A percentile compares a stretch with the other conserved stretches of the same genome.
Conservation (phyloP, 2,329 filamentous ascomycete species). For the Aspergillus novofumigatus region DNA sequence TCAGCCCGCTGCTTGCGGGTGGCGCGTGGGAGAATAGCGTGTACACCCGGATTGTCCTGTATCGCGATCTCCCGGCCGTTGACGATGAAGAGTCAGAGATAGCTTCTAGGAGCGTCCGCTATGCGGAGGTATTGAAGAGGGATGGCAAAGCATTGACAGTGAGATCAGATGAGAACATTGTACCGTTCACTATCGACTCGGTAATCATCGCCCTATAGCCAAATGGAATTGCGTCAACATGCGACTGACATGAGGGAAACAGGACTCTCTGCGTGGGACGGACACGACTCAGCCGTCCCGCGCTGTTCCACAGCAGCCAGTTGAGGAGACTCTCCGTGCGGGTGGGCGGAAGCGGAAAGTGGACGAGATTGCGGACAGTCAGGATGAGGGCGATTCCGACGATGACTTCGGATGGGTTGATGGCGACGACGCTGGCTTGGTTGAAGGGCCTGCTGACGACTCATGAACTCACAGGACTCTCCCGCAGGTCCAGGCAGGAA, state of each 20-base stretch:
- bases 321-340: constrained; percentile 5
- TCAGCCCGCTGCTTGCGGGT: constrained; percentile 72
- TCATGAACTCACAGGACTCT: background rate
- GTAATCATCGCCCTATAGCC: constrained; percentile 21
- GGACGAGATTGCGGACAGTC: constrained; percentile 42
- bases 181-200: constrained; percentile 38
- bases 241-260: background rate
- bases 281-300: constrained; percentile 3
- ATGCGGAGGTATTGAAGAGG: constrained; percentile 63
- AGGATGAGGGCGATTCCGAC: constrained; percentile 38
- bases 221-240: background rate
- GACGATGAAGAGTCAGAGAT: constrained; percentile 31
- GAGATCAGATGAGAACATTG: constrained; percentile 27
- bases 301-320: constrained; percentile 4
- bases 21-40: constrained; percentile 77
- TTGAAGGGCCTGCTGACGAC: constrained; percentile 1
- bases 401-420: constrained; percentile 28
- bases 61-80: constrained; percentile 64
- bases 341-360: constrained; percentile 40
- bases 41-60: constrained; percentile 69
- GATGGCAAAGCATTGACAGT: constrained; percentile 47
- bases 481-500: background rate
- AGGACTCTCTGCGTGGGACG: constrained; percentile 16
- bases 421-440: constrained; percentile 13
- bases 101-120: constrained; percentile 48